Percentiles rank a stretch among this genome's conserved stretches.
Evolutionary conservation across 208 protist species (phyloP).

Genomic region (Crithidia expoeki): DNA sequence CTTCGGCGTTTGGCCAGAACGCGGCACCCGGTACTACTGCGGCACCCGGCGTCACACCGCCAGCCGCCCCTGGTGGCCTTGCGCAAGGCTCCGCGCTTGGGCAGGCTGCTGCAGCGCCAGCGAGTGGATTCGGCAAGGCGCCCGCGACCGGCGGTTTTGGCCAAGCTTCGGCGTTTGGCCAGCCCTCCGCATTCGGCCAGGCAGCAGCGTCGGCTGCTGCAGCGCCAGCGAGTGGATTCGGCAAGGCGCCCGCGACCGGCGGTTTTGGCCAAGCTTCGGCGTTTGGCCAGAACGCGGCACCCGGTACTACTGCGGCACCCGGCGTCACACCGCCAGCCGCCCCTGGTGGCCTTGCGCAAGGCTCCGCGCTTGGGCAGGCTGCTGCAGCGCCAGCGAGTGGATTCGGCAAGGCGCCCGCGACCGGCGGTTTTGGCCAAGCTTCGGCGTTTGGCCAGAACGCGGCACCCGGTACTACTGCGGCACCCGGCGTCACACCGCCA

Average conservation of each 20-base stretch:
- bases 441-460: slow-evolving; percentile 1
- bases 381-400: background rate
- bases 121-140: slow-evolving; percentile 25
- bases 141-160: background rate
- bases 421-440: background rate
- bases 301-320: background rate
- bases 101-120: background rate
- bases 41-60: too few species aligned
- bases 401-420: background rate
- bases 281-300: background rate
- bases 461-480: background rate
- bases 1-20: background rate
- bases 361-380: background rate
- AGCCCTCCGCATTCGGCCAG: background rate
- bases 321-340: too few species aligned
- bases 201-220: background rate
- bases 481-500: background rate
- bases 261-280: background rate
- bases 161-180: background rate
- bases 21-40: background rate
- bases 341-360: background rate
- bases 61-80: background rate
- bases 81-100: slow-evolving; percentile 6
- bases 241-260: slow-evolving; percentile 5
- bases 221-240: slow-evolving; percentile 17